Evolutionary conservation across 192 early-diverging fungal species (phyloP), one percentile per base, ranked within the genome.

Genomic region (Piromyces finnis): DNA sequence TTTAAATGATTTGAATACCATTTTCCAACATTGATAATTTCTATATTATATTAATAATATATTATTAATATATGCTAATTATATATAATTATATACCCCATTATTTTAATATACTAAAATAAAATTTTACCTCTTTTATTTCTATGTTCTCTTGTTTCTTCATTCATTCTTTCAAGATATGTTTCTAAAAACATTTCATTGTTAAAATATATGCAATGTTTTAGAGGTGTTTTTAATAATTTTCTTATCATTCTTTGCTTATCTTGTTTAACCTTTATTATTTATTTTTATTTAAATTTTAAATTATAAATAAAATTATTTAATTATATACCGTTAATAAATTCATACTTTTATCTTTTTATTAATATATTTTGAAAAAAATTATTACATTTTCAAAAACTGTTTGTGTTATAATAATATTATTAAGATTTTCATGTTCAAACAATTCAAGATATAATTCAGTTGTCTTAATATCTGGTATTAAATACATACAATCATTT

Each of bases 381-480:
- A 51, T 22, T 9, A 11, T 78, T 89, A 90, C 89, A 78, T 88
- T 86, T 28, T 87, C 85, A 28, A 90, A 79, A 4, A 92, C 83
- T 0, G 92, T 92, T 82, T 94, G 92, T 78, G 88, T 87, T 39
- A 92, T 86, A 79, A 94, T 90, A 29, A 94, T 81, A 81, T 92
- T 91, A 7, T 83, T 85, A 12, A 94, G 81, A 29, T 88, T 89
- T n/a, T 85, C 86, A 77, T 90, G 88, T 82, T 93, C 91, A 9
- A 93, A 84, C n/a, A 94, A 80, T 81, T 92, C 91, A 5, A 91
- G 88, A 81, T 88, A 94, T 0, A 17, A 41, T 77, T 28, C 32
- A 41, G 30, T 82, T 85, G 87, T 88, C 28, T 84, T 86, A 22
- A 87, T 84, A 77, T 89, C 88, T 13, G 89, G 89, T 27, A 90